phyloP scores from a whole-genome alignment of 2,329 filamentous ascomycete genomes.

The Pseudocercospora fuligena region DNA sequence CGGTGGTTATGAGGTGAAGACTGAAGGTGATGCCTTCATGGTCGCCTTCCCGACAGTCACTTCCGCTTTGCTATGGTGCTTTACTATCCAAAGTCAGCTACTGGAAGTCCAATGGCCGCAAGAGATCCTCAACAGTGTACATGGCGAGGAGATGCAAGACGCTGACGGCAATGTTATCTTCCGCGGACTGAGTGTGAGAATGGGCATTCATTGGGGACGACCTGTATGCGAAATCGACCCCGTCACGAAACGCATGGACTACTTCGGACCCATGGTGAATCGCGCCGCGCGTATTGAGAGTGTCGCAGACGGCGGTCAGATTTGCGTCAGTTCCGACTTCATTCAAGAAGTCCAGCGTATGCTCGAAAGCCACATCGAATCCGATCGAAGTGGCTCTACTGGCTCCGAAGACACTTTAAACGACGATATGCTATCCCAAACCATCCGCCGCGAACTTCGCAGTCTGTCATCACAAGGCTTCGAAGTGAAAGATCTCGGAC shows the following conservation, averaged over 20 bases:
- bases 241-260: constrained; percentile 97
- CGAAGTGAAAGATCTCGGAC: constrained; percentile 94
- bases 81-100: constrained; percentile 86
- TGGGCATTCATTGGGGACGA: constrained; percentile 95
- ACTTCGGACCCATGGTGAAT: constrained; percentile 99
- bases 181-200: constrained; percentile 89
- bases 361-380: constrained; percentile 85
- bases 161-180: constrained; percentile 89
- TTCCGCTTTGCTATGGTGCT: constrained; percentile 92
- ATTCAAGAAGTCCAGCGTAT: constrained; percentile 94
- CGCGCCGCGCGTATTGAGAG: constrained; percentile 91
- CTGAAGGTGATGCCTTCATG: constrained; percentile 99
- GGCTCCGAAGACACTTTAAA: constrained; percentile 75
- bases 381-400: constrained; percentile 70
- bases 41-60: constrained; percentile 97
- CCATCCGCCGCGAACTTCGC: constrained; percentile 85
- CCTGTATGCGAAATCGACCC: constrained; percentile 95
- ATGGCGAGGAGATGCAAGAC: constrained; percentile 81
- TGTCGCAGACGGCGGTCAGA: constrained; percentile 94
- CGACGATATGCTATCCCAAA: constrained; percentile 73
- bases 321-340: constrained; percentile 95
- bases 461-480: constrained; percentile 90
- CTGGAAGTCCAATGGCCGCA: constrained; percentile 91
- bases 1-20: constrained; percentile 98
- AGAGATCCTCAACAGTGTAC: constrained; percentile 84